Conservation (phyloP, 441 rosid species). For the Adansonia madagascariensis region DNA sequence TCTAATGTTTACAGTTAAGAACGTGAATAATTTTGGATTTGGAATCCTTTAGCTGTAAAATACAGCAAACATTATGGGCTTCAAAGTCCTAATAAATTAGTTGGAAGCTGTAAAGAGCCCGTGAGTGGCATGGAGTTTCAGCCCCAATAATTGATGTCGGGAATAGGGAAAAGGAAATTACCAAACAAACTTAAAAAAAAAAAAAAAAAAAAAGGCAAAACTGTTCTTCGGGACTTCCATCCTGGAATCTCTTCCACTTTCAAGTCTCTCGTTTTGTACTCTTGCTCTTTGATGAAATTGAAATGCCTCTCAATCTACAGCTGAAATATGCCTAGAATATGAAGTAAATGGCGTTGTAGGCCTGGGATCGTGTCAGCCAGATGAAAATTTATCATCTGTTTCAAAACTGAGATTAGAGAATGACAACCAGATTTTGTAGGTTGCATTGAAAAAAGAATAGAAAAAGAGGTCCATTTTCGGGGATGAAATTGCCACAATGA, state of each 20-base stretch:
- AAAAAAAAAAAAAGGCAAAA: too few relatives aligned
- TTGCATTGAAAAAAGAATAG: too few relatives aligned
- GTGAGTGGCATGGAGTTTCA: conserved; percentile 32
- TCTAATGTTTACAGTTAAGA: neutral
- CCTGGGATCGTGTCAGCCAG: too few relatives aligned
- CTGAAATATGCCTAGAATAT: too few relatives aligned
- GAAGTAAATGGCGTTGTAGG: too few relatives aligned
- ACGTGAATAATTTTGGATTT: neutral
- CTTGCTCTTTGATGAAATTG: neutral
- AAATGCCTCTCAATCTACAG: too few relatives aligned
- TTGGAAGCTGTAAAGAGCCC: conserved; percentile 19
- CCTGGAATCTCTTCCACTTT: neutral
- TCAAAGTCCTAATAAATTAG: neutral
- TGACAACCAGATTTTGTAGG: neutral
- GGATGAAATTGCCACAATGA: neutral
- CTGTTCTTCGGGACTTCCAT: neutral
- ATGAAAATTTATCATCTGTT: neutral
- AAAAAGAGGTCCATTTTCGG: neutral
- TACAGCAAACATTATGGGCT: conserved; percentile 17
- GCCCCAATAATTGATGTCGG: conserved; percentile 41
- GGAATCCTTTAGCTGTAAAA: conserved; percentile 3
- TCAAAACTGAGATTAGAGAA: neutral
- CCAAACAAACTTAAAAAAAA: too few relatives aligned
- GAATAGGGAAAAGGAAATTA: conserved; percentile 6
- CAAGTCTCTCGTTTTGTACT: neutral